Base-by-base conservation (phyloP, 129 eudicot genomes). In the Flaveria robusta region DNA sequence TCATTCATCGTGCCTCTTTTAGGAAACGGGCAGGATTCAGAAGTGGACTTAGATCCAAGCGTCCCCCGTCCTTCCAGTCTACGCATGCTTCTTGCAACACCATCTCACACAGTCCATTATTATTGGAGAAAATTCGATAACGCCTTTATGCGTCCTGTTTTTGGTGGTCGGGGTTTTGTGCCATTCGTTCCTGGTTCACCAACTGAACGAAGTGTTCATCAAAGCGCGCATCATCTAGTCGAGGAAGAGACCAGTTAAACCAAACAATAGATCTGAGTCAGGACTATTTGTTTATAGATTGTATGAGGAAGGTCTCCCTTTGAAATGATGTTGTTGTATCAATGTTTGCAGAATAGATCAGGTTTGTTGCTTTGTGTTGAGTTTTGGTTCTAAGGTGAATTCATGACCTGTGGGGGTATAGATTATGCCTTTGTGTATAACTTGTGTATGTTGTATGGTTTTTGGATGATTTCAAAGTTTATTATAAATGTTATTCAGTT, bases 151-250 rank as follows among this genome's bases (percentile, higher is more conserved):
- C 92, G 97, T n/a, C 98, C 96, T 2, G 89, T 90, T 56, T 93
- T 93, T 70, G 98, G 98, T 52, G 98, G 98, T n/a, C 89, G 98
- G 46, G 98, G 98, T 69, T 93, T 93, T 11, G 97, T 88, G n/a
- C 98, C 95, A 11, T 90, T 66, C 16, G 66, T 93, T 42, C 91
- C 95, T 13, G 96, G 98, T 49, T 93, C 98, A 56, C 97, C 98
- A 6, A 90, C 86, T 1, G 98, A 93, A 55, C 86, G 71, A 59
- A 83, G 87, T 59, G 71, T 45, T 67, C 77, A 62, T 77, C 72
- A 81, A 59, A 83, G 87, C 45, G 70, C 52, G 29, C 81, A 66
- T 75, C 67, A 81, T 56, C 55, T 70, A 55, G 69, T 80, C 2
- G 79, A 74, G 9, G 81, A 83, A 65, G 85, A 47, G 56, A 76